Evolutionary conservation across 441 rosid genomes (phyloP).

Genomic region (Syzygium malaccense): DNA sequence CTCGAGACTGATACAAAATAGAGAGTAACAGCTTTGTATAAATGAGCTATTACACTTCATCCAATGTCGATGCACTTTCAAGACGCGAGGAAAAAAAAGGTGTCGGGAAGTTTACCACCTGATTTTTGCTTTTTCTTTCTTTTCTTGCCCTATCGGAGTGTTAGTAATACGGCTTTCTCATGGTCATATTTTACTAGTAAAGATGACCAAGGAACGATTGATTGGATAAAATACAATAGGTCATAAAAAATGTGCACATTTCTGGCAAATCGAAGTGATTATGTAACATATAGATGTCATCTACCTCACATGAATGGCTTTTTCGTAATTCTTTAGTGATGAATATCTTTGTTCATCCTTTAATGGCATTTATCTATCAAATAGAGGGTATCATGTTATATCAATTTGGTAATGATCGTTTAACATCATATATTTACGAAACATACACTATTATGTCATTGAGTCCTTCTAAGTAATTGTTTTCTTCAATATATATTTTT

Average conservation of each 20-base stretch:
- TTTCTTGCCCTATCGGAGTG: background rate
- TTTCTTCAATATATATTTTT: no score
- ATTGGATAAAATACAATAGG: background rate
- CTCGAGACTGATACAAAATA: background rate
- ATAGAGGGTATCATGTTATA: no score
- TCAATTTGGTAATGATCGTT: no score
- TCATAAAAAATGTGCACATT: background rate
- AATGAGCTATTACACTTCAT: background rate
- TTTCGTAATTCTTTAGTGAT: no score
- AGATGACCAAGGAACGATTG: background rate
- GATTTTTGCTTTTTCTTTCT: background rate
- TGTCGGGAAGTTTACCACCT: background rate
- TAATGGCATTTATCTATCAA: no score
- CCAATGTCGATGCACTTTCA: background rate
- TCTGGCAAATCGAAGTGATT: background rate
- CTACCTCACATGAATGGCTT: no score
- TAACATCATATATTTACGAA: no score
- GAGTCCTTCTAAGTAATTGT: no score
- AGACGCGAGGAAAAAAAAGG: background rate
- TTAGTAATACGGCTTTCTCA: background rate
- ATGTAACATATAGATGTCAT: no score
- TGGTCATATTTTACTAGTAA: background rate
- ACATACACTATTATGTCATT: no score
- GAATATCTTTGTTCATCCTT: no score
- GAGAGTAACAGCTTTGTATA: no score